Evolutionary conservation across 495 filamentous ascomycete genomes (phyloP).

Genomic region (Melanomma pulvis-pyrius): DNA sequence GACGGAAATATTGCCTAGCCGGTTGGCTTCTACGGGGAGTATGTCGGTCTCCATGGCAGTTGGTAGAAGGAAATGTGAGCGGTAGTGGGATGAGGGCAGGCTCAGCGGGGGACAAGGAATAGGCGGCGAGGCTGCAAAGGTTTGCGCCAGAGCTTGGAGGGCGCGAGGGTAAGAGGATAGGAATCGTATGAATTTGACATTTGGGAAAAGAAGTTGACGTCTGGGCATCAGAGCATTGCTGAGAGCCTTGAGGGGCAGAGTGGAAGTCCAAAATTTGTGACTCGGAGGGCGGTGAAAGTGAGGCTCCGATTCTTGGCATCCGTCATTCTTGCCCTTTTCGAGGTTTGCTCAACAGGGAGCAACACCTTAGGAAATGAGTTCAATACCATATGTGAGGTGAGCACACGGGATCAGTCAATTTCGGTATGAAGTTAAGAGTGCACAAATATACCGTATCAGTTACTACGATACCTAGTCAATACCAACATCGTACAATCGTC

Average conservation of each 20-base stretch:
- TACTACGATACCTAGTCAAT: no score
- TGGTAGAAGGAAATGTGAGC: neutral
- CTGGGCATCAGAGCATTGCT: constrained; percentile 27
- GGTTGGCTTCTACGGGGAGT: constrained; percentile 26
- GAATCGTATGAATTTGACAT: constrained; percentile 20
- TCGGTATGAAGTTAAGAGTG: no score
- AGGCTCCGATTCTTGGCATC: neutral
- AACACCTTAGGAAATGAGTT: no score
- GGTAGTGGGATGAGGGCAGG: neutral
- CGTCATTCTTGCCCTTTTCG: no score
- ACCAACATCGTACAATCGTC: no score
- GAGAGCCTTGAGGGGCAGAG: neutral
- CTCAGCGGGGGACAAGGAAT: constrained; percentile 14
- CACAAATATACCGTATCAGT: no score
- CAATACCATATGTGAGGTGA: no score
- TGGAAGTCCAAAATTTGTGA: constrained; percentile 6
- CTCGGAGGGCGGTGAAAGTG: constrained; percentile 14
- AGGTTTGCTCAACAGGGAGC: no score
- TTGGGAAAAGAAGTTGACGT: constrained; percentile 12
- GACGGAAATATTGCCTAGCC: constrained; percentile 26
- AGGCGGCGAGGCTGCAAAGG: neutral
- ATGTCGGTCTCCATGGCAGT: constrained; percentile 33
- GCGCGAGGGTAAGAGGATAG: constrained; percentile 10
- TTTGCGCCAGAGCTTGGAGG: constrained; percentile 20
- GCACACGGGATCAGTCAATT: no score